A percentile compares a stretch with the other conserved stretches of the same genome.
These are phyloP conservation scores for Penicillium sp. DNA, from an alignment of 2,329 filamentous ascomycete species.

Conservation along the genomic window DNA sequence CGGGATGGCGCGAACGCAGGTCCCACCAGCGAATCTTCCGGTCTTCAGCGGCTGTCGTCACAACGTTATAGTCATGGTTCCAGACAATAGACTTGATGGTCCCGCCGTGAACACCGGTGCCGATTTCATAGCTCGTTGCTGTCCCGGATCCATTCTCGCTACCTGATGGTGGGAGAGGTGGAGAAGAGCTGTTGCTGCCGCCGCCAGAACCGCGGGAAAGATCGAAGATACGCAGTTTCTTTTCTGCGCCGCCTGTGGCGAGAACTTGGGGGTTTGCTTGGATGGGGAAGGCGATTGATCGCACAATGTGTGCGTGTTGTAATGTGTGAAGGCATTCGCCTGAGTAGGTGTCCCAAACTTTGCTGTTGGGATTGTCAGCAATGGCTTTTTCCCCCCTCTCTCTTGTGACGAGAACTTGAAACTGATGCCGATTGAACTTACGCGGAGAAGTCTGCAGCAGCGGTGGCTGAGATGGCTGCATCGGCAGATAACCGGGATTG, in stretches of 20 bases:
- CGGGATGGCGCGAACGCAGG: constrained; percentile 72
- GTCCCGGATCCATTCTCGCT: constrained; percentile 39
- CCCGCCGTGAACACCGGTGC: constrained; percentile 77
- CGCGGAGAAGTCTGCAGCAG: constrained; percentile 94
- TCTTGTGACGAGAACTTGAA: no score
- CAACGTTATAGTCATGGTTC: constrained; percentile 83
- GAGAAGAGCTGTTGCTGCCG: constrained; percentile 42
- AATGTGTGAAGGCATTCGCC: constrained; percentile 87
- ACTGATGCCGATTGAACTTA: constrained; percentile 54
- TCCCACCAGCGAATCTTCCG: constrained; percentile 96
- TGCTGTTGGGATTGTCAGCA: constrained; percentile 60
- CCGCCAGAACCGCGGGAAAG: constrained; percentile 58
- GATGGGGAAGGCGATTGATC: constrained; percentile 85
- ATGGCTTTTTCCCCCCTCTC: neutral
- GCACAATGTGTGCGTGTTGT: constrained; percentile 92
- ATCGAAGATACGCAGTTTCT: constrained; percentile 94
- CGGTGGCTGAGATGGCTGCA: constrained; percentile 85
- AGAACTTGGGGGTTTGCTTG: constrained; percentile 78
- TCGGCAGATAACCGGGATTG: constrained; percentile 89
- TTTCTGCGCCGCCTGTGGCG: constrained; percentile 93
- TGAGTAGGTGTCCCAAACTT: constrained; percentile 95
- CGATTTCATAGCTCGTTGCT: constrained; percentile 81
- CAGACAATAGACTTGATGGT: constrained; percentile 97
- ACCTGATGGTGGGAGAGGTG: constrained; percentile 40
- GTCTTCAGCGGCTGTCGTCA: constrained; percentile 89